A percentile compares a stretch with the other conserved stretches of the same genome.
phyloP scores from a whole-genome alignment of 495 filamentous ascomycete species.

The Aspergillus biplanus region DNA sequence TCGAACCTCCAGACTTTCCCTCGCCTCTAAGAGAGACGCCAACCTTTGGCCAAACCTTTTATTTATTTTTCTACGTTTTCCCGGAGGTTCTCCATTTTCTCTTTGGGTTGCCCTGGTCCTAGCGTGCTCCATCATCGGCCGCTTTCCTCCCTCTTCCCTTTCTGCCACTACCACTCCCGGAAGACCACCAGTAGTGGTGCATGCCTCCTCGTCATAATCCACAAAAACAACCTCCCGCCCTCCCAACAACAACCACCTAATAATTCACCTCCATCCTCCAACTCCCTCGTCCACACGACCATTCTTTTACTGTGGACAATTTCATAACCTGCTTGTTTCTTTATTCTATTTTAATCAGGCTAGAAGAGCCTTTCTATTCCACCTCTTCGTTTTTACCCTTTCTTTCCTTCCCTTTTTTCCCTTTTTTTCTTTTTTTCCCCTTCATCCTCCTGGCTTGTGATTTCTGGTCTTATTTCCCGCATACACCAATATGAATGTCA shows the following conservation, averaged over 20 bases:
- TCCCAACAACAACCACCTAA: constrained; percentile 17
- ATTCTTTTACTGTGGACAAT: constrained; percentile 22
- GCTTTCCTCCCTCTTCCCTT: no score
- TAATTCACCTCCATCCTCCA: constrained; percentile 12
- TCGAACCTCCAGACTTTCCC: not conserved
- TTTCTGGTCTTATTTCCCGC: constrained; percentile 27
- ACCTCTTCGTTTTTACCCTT: constrained; percentile 20
- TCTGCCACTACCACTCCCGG: constrained; percentile 7
- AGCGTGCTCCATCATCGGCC: constrained; percentile 1
- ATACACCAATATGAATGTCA: constrained; percentile 69
- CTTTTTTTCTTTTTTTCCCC: constrained; percentile 25
- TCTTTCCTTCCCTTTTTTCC: constrained; percentile 37
- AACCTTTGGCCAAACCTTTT: not conserved
- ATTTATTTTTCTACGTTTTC: not conserved
- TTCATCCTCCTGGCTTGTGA: constrained; percentile 33
- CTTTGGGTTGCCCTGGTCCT: constrained; percentile 6
- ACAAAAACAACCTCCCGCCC: constrained; percentile 27
- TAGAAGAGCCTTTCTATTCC: constrained; percentile 20
- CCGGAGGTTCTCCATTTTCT: not conserved
- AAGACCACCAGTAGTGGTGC: constrained; percentile 20
- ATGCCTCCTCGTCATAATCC: constrained; percentile 29
- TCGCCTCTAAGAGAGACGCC: not conserved
- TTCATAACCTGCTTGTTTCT: constrained; percentile 19
- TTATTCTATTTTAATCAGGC: constrained; percentile 16
- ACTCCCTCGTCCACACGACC: constrained; percentile 20